Evolutionary conservation across 495 filamentous ascomycete species (phyloP).

Genomic region (Aspergillus carlsbadensis): DNA sequence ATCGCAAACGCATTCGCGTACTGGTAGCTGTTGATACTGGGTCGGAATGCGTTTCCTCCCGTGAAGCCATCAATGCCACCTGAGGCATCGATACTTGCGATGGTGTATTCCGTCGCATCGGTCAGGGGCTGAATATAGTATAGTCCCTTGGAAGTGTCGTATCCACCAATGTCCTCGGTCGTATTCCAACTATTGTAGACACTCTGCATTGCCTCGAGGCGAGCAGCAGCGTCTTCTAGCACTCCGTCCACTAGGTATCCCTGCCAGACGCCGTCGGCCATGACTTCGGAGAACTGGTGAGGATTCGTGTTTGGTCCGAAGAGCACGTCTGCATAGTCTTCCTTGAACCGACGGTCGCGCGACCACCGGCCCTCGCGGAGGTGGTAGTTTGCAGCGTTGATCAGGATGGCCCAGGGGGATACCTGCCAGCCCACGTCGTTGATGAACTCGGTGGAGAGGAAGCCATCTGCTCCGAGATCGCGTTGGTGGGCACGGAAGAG

Average conservation of each 20-base stretch:
- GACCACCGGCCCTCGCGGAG: conserved; percentile 33
- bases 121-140: conserved; percentile 29
- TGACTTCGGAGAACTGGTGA: conserved; percentile 27
- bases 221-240: conserved; percentile 13
- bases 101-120: conserved; percentile 35
- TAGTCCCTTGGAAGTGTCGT: conserved; percentile 21
- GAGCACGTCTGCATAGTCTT: conserved; percentile 26
- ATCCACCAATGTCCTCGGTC: conserved; percentile 19
- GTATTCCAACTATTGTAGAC: conserved; percentile 25
- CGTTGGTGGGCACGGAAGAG: conserved; percentile 33
- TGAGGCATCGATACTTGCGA: conserved; percentile 29
- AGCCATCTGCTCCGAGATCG: conserved; percentile 27
- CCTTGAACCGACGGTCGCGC: conserved; percentile 30
- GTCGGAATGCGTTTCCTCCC: conserved; percentile 28
- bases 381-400: conserved; percentile 29
- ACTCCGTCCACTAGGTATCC: conserved; percentile 31
- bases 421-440: conserved; percentile 29
- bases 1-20: conserved; percentile 32
- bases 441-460: conserved; percentile 32
- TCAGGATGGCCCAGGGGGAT: conserved; percentile 21
- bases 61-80: conserved; percentile 26
- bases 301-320: conserved; percentile 19
- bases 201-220: conserved; percentile 23
- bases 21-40: conserved; percentile 34
- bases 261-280: conserved; percentile 28